These are phyloP conservation scores for Cordyceps pruinosa DNA, from an alignment of 2,329 filamentous ascomycete genomes.

Conservation along the genomic window DNA sequence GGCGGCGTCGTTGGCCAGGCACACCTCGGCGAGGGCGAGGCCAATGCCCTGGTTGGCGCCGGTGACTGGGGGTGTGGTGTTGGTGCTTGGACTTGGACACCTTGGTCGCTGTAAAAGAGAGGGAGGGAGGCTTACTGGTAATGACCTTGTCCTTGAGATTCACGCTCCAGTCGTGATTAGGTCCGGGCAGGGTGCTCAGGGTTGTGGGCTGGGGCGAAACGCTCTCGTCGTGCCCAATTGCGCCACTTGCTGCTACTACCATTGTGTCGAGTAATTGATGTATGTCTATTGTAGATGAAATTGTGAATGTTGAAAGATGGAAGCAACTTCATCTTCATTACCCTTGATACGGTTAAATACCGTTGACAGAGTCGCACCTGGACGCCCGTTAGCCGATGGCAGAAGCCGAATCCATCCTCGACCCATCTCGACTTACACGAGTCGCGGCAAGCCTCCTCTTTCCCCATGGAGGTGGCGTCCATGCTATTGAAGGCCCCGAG, in stretches of 20 bases:
- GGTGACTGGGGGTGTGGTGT: slow-evolving; percentile 27
- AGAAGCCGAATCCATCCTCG: neutral
- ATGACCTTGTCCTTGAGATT: slow-evolving; percentile 32
- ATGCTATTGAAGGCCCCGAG: neutral
- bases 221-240: neutral
- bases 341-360: neutral
- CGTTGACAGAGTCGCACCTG: neutral
- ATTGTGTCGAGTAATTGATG: neutral
- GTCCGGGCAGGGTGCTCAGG: slow-evolving; percentile 26
- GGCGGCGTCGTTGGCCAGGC: slow-evolving; percentile 36
- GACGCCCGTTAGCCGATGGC: neutral
- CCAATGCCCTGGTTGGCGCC: slow-evolving; percentile 40
- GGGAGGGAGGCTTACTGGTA: slow-evolving; percentile 22
- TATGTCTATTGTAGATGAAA: neutral
- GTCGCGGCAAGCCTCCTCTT: neutral
- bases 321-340: neutral
- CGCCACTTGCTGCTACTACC: neutral
- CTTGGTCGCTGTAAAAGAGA: too few species aligned
- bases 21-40: slow-evolving; percentile 39
- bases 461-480: neutral
- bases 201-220: slow-evolving; percentile 9
- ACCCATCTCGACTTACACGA: neutral
- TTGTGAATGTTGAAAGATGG: neutral
- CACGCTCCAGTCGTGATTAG: slow-evolving; percentile 29
- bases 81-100: neutral